Percentiles rank a stretch among this genome's conserved stretches.
phyloP scores from a whole-genome alignment of 768 basidiomycete species.

The Mycena rebaudengoi region DNA sequence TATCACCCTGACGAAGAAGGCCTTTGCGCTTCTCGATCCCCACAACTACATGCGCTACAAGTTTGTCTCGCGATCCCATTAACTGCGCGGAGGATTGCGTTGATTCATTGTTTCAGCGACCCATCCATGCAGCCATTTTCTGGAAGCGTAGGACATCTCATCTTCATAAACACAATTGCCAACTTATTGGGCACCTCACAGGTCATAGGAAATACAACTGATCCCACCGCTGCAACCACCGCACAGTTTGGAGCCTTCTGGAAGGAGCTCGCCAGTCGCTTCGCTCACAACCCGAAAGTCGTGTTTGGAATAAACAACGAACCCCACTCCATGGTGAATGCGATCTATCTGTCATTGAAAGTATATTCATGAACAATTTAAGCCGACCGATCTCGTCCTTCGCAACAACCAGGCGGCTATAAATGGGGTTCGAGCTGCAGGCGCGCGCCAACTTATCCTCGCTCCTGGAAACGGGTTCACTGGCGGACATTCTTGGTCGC shows the following conservation, averaged over 20 bases:
- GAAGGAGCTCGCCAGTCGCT: slow-evolving; percentile 51
- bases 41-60: slow-evolving; percentile 61
- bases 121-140: slow-evolving; percentile 52
- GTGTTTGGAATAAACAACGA: slow-evolving; percentile 60
- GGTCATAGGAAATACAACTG: slow-evolving; percentile 55
- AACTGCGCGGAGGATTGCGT: not conserved
- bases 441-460: slow-evolving; percentile 52
- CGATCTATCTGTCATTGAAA: too few species aligned
- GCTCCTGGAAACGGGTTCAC: slow-evolving; percentile 58
- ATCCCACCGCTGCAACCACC: slow-evolving; percentile 54
- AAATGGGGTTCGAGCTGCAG: slow-evolving; percentile 49
- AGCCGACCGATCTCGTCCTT: slow-evolving; percentile 52
- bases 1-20: slow-evolving; percentile 50
- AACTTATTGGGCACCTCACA: slow-evolving; percentile 14
- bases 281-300: slow-evolving; percentile 49
- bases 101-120: slow-evolving; percentile 38
- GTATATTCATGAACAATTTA: not conserved
- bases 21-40: slow-evolving; percentile 53
- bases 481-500: slow-evolving; percentile 54
- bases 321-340: slow-evolving; percentile 52
- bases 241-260: slow-evolving; percentile 53
- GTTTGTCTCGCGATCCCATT: slow-evolving; percentile 31
- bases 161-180: too few species aligned
- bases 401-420: slow-evolving; percentile 55
- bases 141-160: slow-evolving; percentile 46